Conservation (phyloP, 495 filamentous ascomycete genomes). For the Xylaria bambusicola region DNA sequence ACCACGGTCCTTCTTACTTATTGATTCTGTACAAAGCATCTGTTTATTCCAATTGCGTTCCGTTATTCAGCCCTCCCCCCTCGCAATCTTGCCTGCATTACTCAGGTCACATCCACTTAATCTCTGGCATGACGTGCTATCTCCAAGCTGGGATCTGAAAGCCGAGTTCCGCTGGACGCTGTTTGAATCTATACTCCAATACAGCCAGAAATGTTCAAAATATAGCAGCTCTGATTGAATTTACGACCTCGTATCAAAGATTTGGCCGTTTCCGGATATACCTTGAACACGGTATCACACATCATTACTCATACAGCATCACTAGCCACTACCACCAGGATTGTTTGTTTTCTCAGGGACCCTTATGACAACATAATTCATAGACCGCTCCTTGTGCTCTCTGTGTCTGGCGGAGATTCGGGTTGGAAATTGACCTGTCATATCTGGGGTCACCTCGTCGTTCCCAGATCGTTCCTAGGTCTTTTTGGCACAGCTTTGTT, state of each 20-base stretch:
- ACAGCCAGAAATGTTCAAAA: background rate
- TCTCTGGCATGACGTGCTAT: constrained; percentile 17
- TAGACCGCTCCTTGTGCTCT: constrained; percentile 3
- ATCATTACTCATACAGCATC: background rate
- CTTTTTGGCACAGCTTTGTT: too few relatives aligned
- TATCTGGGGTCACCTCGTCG: too few relatives aligned
- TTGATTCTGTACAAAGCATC: background rate
- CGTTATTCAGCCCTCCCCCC: background rate
- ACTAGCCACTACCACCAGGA: background rate
- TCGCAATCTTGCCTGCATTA: constrained; percentile 16
- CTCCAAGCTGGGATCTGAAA: background rate
- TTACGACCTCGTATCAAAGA: background rate
- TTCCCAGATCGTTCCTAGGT: background rate
- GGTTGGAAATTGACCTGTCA: too few relatives aligned
- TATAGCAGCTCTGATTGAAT: background rate
- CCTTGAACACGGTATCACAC: background rate
- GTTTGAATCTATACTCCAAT: background rate
- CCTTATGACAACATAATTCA: background rate
- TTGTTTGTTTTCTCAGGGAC: too few relatives aligned
- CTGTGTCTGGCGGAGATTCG: background rate
- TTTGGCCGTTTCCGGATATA: background rate
- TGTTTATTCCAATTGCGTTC: background rate
- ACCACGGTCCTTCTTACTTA: constrained; percentile 1
- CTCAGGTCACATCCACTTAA: constrained; percentile 18
- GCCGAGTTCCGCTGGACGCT: background rate